Conservation (phyloP, 495 filamentous ascomycete species). For the Tetracladium setigerum region DNA sequence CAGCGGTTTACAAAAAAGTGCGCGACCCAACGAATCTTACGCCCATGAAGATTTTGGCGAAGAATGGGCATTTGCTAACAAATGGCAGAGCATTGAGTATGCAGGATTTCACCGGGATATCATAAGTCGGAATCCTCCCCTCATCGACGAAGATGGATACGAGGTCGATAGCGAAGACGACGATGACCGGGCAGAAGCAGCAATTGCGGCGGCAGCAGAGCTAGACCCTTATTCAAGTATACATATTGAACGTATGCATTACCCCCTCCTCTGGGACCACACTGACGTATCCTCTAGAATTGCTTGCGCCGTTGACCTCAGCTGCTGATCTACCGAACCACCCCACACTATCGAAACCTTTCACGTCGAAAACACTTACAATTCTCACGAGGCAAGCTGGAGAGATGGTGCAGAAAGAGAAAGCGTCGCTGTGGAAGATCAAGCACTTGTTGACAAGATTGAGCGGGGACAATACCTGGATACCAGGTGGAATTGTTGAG, state of each 20-base stretch:
- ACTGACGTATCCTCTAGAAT: slow-evolving; percentile 43
- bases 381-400: slow-evolving; percentile 64
- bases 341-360: slow-evolving; percentile 75
- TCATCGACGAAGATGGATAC: slow-evolving; percentile 82
- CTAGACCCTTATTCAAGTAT: slow-evolving; percentile 79
- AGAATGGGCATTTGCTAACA: not conserved
- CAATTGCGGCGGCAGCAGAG: slow-evolving; percentile 60
- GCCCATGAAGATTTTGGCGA: too few relatives aligned
- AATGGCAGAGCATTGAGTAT: slow-evolving; percentile 66
- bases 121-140: slow-evolving; percentile 62
- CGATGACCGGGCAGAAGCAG: slow-evolving; percentile 54
- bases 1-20: slow-evolving; percentile 82
- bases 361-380: slow-evolving; percentile 71
- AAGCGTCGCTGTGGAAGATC: slow-evolving; percentile 62
- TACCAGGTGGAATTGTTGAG: slow-evolving; percentile 58
- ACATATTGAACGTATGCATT: slow-evolving; percentile 64
- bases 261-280: not conserved
- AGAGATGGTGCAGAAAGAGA: slow-evolving; percentile 69
- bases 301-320: slow-evolving; percentile 80
- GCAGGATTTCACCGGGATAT: slow-evolving; percentile 79
- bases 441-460: slow-evolving; percentile 72
- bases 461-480: slow-evolving; percentile 73
- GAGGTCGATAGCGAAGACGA: slow-evolving; percentile 78
- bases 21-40: slow-evolving; percentile 11
- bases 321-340: slow-evolving; percentile 80